phyloP scores from a whole-genome alignment of 805 yeast genomes.

The Kodamaea kakaduensis region DNA sequence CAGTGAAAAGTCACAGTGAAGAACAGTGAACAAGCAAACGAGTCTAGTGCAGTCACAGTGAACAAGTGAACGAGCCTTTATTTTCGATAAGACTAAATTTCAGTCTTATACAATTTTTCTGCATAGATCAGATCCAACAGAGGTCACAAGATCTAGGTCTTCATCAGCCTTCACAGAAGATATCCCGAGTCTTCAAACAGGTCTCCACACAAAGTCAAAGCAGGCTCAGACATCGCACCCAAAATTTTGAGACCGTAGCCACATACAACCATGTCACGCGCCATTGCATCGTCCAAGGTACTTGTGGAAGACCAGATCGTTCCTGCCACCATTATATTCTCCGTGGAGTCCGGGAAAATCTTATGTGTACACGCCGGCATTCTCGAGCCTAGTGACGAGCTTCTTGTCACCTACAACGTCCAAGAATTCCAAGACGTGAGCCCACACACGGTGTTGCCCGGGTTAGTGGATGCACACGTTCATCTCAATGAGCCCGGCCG shows the following conservation, averaged over 20 bases:
- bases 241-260: background rate
- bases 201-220: background rate
- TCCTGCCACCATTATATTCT: conserved; percentile 66
- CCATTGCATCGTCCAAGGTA: conserved; percentile 59
- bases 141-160: too few species aligned
- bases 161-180: too few species aligned
- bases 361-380: conserved; percentile 42
- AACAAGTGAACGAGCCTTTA: too few species aligned
- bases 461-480: conserved; percentile 90
- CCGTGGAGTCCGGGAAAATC: conserved; percentile 49
- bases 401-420: conserved; percentile 42
- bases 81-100: too few species aligned
- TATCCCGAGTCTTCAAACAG: background rate
- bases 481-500: conserved; percentile 97
- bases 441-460: conserved; percentile 74
- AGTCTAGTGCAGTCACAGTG: too few species aligned
- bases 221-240: background rate
- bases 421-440: conserved; percentile 49
- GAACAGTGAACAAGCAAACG: too few species aligned
- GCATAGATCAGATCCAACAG: too few species aligned
- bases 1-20: too few species aligned
- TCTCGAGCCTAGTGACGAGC: conserved; percentile 34
- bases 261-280: conserved; percentile 55
- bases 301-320: conserved; percentile 42
- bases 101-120: too few species aligned